phyloP scores from a whole-genome alignment of 371 early-diverging fungal genomes.

The Rhizopus delemar region DNA sequence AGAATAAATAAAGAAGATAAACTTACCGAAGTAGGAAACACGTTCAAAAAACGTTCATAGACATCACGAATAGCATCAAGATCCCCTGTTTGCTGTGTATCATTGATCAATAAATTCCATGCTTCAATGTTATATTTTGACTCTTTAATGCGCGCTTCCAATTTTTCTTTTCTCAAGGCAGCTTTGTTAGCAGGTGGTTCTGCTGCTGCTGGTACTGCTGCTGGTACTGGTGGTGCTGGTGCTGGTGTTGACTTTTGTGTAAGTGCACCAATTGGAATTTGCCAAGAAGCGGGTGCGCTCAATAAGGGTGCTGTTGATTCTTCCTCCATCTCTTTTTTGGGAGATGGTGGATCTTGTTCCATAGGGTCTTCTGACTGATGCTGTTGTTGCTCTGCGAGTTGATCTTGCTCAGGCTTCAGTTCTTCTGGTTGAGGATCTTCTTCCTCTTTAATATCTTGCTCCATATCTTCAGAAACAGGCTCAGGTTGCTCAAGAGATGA shows the following conservation, averaged over 20 bases:
- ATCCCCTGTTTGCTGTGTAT: slow-evolving; percentile 62
- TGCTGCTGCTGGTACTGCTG: slow-evolving; percentile 10
- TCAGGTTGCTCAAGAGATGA: background rate
- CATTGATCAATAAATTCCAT: slow-evolving; percentile 67
- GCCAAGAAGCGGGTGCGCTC: slow-evolving; percentile 58
- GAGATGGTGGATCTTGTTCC: background rate
- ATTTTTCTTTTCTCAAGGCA: slow-evolving; percentile 48
- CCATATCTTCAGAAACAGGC: background rate
- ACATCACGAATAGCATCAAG: slow-evolving; percentile 63
- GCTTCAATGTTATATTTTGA: slow-evolving; percentile 67
- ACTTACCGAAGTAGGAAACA: slow-evolving; percentile 89
- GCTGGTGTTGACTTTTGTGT: slow-evolving; percentile 27
- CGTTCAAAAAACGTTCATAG: slow-evolving; percentile 73
- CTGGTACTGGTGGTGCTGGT: slow-evolving; percentile 14
- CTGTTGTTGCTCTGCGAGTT: background rate
- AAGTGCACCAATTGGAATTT: slow-evolving; percentile 55
- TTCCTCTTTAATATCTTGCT: background rate
- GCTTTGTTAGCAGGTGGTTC: slow-evolving; percentile 29
- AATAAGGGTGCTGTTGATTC: slow-evolving; percentile 18
- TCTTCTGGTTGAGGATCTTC: slow-evolving; percentile 2
- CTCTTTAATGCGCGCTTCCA: slow-evolving; percentile 56
- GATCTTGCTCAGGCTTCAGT: background rate
- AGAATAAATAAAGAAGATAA: slow-evolving; percentile 4
- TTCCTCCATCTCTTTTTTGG: background rate
- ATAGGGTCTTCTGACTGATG: background rate